Percentiles rank a stretch among this genome's conserved stretches.
phyloP scores from a whole-genome alignment of 1,139 yeast genomes.

The Candida freyschussii region DNA sequence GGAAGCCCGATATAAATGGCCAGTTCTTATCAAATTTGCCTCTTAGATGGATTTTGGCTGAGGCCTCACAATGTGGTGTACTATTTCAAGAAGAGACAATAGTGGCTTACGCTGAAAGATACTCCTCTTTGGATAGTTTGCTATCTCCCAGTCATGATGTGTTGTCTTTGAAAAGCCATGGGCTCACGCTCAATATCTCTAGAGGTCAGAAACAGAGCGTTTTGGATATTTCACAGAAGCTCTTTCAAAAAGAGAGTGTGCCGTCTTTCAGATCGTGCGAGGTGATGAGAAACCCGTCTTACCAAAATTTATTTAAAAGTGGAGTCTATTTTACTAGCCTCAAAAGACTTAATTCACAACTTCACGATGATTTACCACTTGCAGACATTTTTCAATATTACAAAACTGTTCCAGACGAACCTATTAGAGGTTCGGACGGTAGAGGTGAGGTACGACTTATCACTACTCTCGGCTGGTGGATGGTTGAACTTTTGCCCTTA shows the following conservation, averaged over 20 bases:
- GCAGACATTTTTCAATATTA: constrained; percentile 12
- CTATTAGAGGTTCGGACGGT: constrained; percentile 31
- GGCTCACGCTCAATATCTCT: constrained; percentile 16
- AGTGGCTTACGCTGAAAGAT: constrained; percentile 34
- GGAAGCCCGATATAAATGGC: constrained; percentile 39
- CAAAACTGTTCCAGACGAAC: constrained; percentile 15
- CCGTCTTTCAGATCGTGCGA: constrained; percentile 23
- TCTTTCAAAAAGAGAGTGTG: constrained; percentile 6
- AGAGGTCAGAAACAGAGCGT: constrained; percentile 12
- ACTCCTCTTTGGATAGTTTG: constrained; percentile 36
- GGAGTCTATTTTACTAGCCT: constrained; percentile 16
- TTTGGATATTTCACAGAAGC: constrained; percentile 14
- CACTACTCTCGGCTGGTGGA: constrained; percentile 47
- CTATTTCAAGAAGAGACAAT: constrained; percentile 38
- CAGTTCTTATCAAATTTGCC: constrained; percentile 41
- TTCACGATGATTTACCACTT: constrained; percentile 3
- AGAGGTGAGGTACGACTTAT: constrained; percentile 29
- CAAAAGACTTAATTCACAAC: constrained; percentile 13
- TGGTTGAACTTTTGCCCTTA: constrained; percentile 53
- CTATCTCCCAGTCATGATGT: constrained; percentile 46
- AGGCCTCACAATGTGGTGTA: constrained; percentile 47
- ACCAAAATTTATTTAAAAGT: constrained; percentile 13
- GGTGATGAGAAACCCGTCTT: constrained; percentile 5
- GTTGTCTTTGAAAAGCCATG: constrained; percentile 26
- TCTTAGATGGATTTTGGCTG: constrained; percentile 54